Percentiles rank a stretch among this genome's conserved stretches.
Evolutionary conservation across 257 asterid genomes (phyloP).

Genomic region (Ophiorrhiza pumila): DNA sequence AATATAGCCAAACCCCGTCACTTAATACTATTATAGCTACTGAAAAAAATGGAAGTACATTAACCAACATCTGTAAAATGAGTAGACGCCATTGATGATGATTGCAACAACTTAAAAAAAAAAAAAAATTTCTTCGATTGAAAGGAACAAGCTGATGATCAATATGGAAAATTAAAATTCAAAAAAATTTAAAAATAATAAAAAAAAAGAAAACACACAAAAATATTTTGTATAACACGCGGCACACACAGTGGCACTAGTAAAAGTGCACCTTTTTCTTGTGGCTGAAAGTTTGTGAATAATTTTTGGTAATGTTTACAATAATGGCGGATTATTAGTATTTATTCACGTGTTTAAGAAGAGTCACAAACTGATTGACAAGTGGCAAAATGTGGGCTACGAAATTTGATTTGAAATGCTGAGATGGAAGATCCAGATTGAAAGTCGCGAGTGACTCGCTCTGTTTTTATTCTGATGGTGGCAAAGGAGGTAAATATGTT

Average conservation of each 20-base stretch:
- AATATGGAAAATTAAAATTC: not conserved
- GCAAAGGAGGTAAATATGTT: not conserved
- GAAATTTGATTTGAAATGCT: slow-evolving; percentile 20
- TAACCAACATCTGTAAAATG: slow-evolving; percentile 12
- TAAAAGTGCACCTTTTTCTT: not conserved
- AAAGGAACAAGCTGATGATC: not conserved
- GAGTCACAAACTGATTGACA: slow-evolving; percentile 20
- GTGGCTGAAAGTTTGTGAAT: slow-evolving; percentile 5
- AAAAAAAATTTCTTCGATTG: slow-evolving; percentile 6
- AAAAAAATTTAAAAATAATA: not conserved
- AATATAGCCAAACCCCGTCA: not conserved
- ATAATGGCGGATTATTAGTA: slow-evolving; percentile 6
- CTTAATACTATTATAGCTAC: not conserved
- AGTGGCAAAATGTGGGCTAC: slow-evolving; percentile 23
- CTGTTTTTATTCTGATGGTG: not conserved
- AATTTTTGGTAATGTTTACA: slow-evolving; percentile 2
- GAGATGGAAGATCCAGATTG: slow-evolving; percentile 24
- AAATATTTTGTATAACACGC: not conserved
- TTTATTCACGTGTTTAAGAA: slow-evolving; percentile 19
- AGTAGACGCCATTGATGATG: slow-evolving; percentile 11
- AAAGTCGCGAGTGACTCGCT: slow-evolving; percentile 43
- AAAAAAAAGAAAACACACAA: no score
- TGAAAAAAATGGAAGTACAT: not conserved
- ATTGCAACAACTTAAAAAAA: no score
- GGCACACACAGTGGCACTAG: not conserved